Conservation (phyloP, 352 stramenopile genomes). For the Discostella stelligera region DNA sequence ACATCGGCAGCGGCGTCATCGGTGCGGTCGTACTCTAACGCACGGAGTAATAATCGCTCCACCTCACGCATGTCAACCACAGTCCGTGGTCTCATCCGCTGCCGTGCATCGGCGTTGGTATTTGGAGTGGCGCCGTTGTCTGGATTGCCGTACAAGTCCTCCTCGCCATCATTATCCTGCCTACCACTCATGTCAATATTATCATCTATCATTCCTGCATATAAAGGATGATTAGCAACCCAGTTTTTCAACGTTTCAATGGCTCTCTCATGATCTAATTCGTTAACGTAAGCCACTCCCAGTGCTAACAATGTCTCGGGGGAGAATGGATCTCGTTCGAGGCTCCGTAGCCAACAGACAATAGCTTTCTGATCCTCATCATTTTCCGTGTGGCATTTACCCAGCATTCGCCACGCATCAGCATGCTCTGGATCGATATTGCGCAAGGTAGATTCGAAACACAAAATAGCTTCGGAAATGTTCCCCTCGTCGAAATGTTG, state of each 20-base stretch:
- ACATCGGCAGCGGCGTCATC: conserved; percentile 71
- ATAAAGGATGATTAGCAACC: conserved; percentile 96
- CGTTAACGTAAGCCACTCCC: conserved; percentile 95
- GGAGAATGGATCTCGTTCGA: conserved; percentile 94
- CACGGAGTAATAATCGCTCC: conserved; percentile 59
- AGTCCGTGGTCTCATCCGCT: conserved; percentile 18
- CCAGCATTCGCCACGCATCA: conserved; percentile 92
- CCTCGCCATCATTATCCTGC: conserved; percentile 1
- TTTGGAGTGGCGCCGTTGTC: background rate
- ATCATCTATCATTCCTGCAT: conserved; percentile 86
- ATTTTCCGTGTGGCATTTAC: conserved; percentile 93
- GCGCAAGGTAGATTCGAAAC: conserved; percentile 93
- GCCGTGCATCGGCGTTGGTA: conserved; percentile 28
- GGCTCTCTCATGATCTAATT: conserved; percentile 91
- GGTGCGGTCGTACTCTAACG: conserved; percentile 58
- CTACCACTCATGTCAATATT: conserved; percentile 6
- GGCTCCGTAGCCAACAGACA: conserved; percentile 89
- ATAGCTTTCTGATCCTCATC: conserved; percentile 95
- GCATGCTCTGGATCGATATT: conserved; percentile 90
- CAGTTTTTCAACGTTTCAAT: conserved; percentile 92
- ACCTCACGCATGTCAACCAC: conserved; percentile 52
- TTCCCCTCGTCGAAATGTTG: conserved; percentile 89
- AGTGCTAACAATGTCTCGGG: conserved; percentile 90
- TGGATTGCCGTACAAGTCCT: conserved; percentile 57
- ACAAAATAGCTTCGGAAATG: conserved; percentile 89